phyloP scores from a whole-genome alignment of 2,329 filamentous ascomycete species.

The Fusarium sp. region DNA sequence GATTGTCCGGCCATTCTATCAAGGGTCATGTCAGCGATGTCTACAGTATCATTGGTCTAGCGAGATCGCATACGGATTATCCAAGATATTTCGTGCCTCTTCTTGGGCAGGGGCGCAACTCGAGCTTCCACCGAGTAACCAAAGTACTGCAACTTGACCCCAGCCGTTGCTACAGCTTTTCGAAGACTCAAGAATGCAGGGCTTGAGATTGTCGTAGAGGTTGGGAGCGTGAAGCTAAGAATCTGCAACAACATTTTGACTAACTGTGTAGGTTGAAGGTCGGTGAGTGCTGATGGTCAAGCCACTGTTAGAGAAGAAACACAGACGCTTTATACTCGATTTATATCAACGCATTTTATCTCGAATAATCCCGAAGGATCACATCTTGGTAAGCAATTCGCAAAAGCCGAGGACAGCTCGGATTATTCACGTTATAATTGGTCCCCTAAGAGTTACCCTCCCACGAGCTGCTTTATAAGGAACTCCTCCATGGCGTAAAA shows the following conservation, averaged over 20 bases:
- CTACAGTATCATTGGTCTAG: background rate
- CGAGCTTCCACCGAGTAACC: constrained; percentile 24
- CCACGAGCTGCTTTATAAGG: background rate
- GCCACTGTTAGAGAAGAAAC: background rate
- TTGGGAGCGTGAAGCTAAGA: constrained; percentile 30
- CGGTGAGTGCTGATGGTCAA: background rate
- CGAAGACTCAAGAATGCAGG: constrained; percentile 23
- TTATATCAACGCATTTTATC: background rate
- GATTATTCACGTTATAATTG: background rate
- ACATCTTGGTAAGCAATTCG: background rate
- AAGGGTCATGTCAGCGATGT: background rate
- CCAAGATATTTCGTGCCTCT: constrained; percentile 36
- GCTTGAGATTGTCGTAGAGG: constrained; percentile 20
- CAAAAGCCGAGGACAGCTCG: background rate
- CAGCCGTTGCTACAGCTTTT: constrained; percentile 18
- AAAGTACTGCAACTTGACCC: constrained; percentile 31
- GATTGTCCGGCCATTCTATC: constrained; percentile 14
- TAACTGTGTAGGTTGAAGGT: background rate
- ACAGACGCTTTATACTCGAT: background rate
- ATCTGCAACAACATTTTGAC: constrained; percentile 32
- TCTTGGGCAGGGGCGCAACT: constrained; percentile 15
- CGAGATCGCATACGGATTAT: constrained; percentile 21
- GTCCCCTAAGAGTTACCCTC: background rate
- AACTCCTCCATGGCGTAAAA: background rate
- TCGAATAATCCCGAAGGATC: background rate